These are phyloP conservation scores for Athelia sp. DNA, from an alignment of 1,284 basidiomycete genomes.

Conservation along the genomic window DNA sequence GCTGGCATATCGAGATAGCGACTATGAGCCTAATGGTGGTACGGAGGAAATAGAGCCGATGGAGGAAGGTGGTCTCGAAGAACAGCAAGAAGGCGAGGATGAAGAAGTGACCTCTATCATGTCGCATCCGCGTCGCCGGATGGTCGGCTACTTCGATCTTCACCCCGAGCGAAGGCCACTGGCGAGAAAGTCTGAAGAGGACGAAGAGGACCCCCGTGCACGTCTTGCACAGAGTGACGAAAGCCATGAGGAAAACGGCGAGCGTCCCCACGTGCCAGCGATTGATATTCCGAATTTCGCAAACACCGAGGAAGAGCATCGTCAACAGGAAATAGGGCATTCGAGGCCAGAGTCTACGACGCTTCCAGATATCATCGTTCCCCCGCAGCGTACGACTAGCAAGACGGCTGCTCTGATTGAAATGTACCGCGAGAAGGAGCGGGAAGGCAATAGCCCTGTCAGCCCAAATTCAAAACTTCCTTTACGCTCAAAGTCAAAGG, in stretches of 20 bases:
- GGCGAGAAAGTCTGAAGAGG: conserved; percentile 10
- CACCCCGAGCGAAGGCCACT: conserved; percentile 46
- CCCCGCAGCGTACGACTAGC: conserved; percentile 31
- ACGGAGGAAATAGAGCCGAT: conserved; percentile 12
- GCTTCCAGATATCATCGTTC: conserved; percentile 15
- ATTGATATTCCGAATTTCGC: conserved; percentile 1
- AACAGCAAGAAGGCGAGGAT: conserved; percentile 26
- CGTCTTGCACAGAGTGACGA: conserved; percentile 18
- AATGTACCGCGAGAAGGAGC: conserved; percentile 75
- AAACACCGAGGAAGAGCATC: background rate
- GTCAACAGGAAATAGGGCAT: conserved; percentile 6
- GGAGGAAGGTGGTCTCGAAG: conserved; percentile 8
- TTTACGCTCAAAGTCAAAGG: conserved; percentile 24
- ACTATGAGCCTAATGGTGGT: conserved; percentile 13
- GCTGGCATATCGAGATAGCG: conserved; percentile 22
- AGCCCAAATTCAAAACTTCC: conserved; percentile 29
- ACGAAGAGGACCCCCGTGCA: conserved; percentile 29
- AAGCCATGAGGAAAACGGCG: conserved; percentile 27
- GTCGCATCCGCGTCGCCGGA: conserved; percentile 20
- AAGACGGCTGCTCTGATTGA: conserved; percentile 74
- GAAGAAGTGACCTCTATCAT: conserved; percentile 27
- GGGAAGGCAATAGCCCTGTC: conserved; percentile 19
- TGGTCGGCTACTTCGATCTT: conserved; percentile 61
- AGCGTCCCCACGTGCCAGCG: conserved; percentile 1
- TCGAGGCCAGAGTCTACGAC: conserved; percentile 23